Conservation (phyloP, 2,329 filamentous ascomycete species). For the Colletotrichum magnum region DNA sequence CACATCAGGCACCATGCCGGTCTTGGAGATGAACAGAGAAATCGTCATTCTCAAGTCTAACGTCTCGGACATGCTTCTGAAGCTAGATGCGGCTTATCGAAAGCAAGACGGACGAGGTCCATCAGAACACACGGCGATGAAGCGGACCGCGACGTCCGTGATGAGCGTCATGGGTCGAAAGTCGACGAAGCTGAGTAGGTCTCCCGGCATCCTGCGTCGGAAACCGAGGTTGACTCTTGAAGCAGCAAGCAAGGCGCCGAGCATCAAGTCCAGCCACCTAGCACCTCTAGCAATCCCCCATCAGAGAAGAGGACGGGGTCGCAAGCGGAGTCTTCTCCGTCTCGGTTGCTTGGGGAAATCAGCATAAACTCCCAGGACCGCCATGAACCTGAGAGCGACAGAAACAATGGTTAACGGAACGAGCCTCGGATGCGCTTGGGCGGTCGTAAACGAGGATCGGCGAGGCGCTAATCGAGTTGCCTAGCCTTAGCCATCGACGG, state of each 20-base stretch:
- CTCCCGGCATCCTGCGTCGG: not conserved
- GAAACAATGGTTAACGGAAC: not conserved
- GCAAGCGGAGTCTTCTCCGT: not conserved
- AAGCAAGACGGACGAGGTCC: not conserved
- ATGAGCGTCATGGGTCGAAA: not conserved
- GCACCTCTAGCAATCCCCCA: not conserved
- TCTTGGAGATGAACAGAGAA: conserved; percentile 20
- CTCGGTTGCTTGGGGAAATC: not conserved
- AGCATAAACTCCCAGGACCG: not conserved
- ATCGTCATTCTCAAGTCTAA: conserved; percentile 15
- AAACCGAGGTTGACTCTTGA: not conserved
- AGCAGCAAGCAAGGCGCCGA: not conserved
- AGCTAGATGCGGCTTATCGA: conserved; percentile 7
- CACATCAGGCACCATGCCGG: not conserved
- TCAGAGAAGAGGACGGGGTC: not conserved
- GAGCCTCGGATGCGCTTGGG: conserved; percentile 2
- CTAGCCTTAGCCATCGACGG: not conserved
- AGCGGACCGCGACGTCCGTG: not conserved
- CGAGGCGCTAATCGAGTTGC: not conserved
- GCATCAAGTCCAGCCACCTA: not conserved
- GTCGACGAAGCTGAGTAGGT: not conserved
- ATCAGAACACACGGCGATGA: not conserved
- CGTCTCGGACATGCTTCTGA: conserved; percentile 1
- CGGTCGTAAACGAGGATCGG: not conserved
- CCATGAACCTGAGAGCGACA: too few relatives aligned